Conservation (phyloP, 176 grass and related monocot genomes). For the Oryza longistaminata region DNA sequence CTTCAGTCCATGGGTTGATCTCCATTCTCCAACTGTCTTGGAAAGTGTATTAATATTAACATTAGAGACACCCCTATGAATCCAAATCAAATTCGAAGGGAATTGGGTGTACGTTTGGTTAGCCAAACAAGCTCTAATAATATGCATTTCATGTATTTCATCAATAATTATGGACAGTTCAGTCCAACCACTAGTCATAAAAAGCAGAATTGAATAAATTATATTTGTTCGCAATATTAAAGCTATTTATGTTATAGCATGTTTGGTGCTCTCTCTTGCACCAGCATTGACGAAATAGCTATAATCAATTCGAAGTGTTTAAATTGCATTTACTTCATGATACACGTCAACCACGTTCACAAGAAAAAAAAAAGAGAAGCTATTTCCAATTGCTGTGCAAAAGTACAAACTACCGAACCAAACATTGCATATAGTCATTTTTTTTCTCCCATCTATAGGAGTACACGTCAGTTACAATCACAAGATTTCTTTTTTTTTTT, state of each 20-base stretch:
- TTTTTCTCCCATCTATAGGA: neutral
- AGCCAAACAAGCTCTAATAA: no score
- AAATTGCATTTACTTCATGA: no score
- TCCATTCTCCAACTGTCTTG: no score
- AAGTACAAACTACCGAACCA: neutral
- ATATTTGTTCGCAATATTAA: neutral
- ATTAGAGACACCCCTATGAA: no score
- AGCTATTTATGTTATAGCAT: neutral
- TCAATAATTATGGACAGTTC: neutral
- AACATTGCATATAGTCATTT: neutral
- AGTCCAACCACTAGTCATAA: neutral
- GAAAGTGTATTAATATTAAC: no score
- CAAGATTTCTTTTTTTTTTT: neutral
- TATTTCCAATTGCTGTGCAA: neutral
- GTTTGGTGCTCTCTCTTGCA: neutral
- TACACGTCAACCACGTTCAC: no score
- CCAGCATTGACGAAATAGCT: neutral
- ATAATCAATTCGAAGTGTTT: neutral
- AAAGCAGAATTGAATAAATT: neutral
- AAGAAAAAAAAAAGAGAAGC: no score
- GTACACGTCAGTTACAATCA: conserved; percentile 18
- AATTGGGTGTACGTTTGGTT: neutral
- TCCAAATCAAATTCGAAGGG: neutral
- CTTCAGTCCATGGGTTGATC: neutral
- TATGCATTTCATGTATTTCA: neutral